Conservation (phyloP, 768 basidiomycete species). For the Gloeopeniophorella convolvens region DNA sequence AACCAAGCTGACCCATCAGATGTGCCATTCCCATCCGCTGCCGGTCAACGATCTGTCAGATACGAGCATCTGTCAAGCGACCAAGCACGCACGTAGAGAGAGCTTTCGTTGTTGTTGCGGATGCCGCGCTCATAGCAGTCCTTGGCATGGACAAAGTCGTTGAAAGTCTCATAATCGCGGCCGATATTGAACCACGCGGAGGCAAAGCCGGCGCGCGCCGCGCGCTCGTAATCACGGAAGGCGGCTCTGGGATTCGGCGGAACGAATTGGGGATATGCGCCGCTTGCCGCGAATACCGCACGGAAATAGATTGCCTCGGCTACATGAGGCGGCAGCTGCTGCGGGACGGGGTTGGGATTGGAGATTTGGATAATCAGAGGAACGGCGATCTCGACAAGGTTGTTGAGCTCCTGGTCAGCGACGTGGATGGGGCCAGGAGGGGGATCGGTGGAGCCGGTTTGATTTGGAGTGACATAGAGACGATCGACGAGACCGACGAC, state of each 20-base stretch:
- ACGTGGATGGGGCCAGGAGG: slow-evolving; percentile 46
- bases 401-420: slow-evolving; percentile 50
- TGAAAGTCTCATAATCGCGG: slow-evolving; percentile 85
- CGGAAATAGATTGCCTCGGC: slow-evolving; percentile 75
- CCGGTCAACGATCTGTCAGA: neutral
- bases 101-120: slow-evolving; percentile 67
- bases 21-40: slow-evolving; percentile 92
- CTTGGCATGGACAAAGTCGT: slow-evolving; percentile 62
- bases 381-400: slow-evolving; percentile 59
- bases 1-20: slow-evolving; percentile 78
- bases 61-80: slow-evolving; percentile 6
- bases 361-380: slow-evolving; percentile 57
- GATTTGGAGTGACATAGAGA: slow-evolving; percentile 19
- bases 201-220: slow-evolving; percentile 69
- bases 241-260: slow-evolving; percentile 67
- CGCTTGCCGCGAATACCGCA: slow-evolving; percentile 66
- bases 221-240: slow-evolving; percentile 84
- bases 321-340: slow-evolving; percentile 35
- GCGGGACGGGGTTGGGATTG: slow-evolving; percentile 29
- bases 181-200: slow-evolving; percentile 92
- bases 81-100: slow-evolving; percentile 51
- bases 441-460: slow-evolving; percentile 32
- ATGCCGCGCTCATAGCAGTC: slow-evolving; percentile 87
- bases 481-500: slow-evolving; percentile 76
- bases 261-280: slow-evolving; percentile 60